Conservation (phyloP, 1,284 basidiomycete species). For the Laetiporus sulphureus region DNA sequence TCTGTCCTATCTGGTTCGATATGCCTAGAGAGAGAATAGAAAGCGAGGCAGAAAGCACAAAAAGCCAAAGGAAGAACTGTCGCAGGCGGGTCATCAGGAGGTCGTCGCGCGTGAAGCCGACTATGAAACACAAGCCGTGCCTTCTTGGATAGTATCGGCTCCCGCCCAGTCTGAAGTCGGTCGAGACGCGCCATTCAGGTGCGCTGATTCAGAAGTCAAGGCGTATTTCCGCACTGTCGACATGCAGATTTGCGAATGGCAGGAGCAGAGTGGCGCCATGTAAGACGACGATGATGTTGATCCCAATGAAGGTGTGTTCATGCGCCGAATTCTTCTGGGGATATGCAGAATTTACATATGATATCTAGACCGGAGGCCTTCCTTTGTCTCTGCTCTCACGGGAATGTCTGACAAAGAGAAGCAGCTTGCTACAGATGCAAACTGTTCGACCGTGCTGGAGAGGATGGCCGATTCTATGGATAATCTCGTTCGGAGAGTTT, state of each 20-base stretch:
- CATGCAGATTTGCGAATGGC: conserved; percentile 81
- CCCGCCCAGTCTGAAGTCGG: conserved; percentile 33
- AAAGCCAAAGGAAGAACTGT: conserved; percentile 35
- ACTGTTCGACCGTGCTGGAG: conserved; percentile 84
- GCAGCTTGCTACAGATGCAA: conserved; percentile 85
- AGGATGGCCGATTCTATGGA: conserved; percentile 88
- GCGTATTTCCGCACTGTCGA: conserved; percentile 89
- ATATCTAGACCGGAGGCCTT: conserved; percentile 67
- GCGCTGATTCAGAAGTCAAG: conserved; percentile 82
- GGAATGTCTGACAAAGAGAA: conserved; percentile 86
- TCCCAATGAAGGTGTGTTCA: conserved; percentile 64
- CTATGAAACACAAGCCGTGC: conserved; percentile 24
- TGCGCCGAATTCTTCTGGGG: not conserved
- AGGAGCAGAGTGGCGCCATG: conserved; percentile 35
- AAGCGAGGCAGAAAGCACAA: conserved; percentile 75
- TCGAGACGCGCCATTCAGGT: conserved; percentile 79
- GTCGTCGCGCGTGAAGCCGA: too few relatives aligned
- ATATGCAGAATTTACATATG: too few relatives aligned
- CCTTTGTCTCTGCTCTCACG: conserved; percentile 77
- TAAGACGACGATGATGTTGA: conserved; percentile 46
- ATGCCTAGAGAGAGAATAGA: conserved; percentile 73
- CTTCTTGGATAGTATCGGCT: conserved; percentile 61
- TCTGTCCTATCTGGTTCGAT: too few relatives aligned
- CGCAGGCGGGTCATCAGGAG: too few relatives aligned
- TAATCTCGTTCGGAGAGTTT: conserved; percentile 85